These are phyloP conservation scores for Polytrichum commune DNA, from an alignment of 225 moss, liverwort and hornwort species.

Conservation along the genomic window DNA sequence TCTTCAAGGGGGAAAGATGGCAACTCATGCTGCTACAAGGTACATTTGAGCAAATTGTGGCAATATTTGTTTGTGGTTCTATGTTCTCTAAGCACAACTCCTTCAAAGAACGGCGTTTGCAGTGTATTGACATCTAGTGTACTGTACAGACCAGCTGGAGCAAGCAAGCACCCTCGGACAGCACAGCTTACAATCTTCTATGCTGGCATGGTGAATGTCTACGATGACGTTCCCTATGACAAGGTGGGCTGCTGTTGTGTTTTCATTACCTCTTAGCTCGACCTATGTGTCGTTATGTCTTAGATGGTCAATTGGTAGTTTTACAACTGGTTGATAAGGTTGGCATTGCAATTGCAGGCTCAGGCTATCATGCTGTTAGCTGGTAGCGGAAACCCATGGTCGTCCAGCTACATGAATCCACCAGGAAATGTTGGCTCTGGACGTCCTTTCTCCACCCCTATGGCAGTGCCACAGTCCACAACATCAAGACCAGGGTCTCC, in stretches of 20 bases:
- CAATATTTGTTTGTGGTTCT: background rate
- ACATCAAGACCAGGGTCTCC: conserved; percentile 44
- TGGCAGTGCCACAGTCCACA: conserved; percentile 44
- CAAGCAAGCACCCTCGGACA: conserved; percentile 39
- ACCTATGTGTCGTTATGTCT: too few relatives aligned
- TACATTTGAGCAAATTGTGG: conserved; percentile 8
- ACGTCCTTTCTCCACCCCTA: conserved; percentile 45
- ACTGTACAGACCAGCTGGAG: conserved; percentile 27
- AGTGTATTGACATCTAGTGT: background rate
- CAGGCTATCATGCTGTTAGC: conserved; percentile 95
- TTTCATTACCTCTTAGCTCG: too few relatives aligned
- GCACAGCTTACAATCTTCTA: conserved; percentile 94
- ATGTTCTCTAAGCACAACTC: too few relatives aligned
- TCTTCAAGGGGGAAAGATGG: conserved; percentile 15
- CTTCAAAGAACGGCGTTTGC: too few relatives aligned
- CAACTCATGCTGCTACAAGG: conserved; percentile 23
- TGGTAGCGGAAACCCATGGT: conserved; percentile 71
- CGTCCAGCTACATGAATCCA: conserved; percentile 29
- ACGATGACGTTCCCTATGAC: conserved; percentile 79
- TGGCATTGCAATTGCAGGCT: conserved; percentile 48
- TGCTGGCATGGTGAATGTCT: conserved; percentile 81
- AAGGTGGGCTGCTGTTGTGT: conserved; percentile 45
- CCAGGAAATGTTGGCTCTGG: conserved; percentile 27
- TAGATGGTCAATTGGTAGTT: too few relatives aligned
- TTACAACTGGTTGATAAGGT: conserved; percentile 6